Evolutionary conservation across 495 filamentous ascomycete species (phyloP), one percentile per base, ranked within the genome.

Genomic region (Clavariopsis aquatica): DNA sequence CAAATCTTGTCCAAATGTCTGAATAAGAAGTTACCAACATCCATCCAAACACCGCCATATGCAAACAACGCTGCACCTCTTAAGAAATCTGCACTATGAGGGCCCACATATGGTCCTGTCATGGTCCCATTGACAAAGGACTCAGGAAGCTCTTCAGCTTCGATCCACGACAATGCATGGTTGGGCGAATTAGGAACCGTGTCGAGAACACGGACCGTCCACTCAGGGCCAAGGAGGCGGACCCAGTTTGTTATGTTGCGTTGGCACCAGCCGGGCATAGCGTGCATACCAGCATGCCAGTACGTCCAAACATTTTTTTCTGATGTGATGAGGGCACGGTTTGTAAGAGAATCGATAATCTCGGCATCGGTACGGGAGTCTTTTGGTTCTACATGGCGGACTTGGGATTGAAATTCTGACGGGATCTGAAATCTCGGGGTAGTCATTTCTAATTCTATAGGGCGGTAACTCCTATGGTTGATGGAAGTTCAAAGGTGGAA

Each of bases 301-400:
- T 70, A 80, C 3, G 75, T 70, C 78, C 78, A 80, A 34, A 80
- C 63, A 61, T 80, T 80, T 66, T 76, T 79, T 46, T 79, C 77
- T 20, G 71, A 76, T n/a, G 70, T 74, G 38, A 77, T 60, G 15
- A 73, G 71, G 20, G 13, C 19, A 34, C 59, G 26, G 7, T 57
- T 43, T n/a, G 20, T 56, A 17, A 72, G 57, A n/a, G 49, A 27
- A 12, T 64, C 54, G 46, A 72, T 64, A 47, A 72, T 70, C 47
- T 72, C 59, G 22, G 46, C 55, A 45, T 68, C 57, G 34, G 15
- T 62, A 23, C 70, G 70, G 22, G 34, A 27, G 56, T 72, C 70
- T 28, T 52, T 27, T 15, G 57, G 10, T 15, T 66, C 52, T 2
- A 62, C 57, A 23, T 47, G 54, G 1, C 20, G 17, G 34, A 66